Percentiles rank a stretch among this genome's conserved stretches.
Conservation (phyloP, 1,139 yeast genomes). For the Magnusiomyces sp. region DNA sequence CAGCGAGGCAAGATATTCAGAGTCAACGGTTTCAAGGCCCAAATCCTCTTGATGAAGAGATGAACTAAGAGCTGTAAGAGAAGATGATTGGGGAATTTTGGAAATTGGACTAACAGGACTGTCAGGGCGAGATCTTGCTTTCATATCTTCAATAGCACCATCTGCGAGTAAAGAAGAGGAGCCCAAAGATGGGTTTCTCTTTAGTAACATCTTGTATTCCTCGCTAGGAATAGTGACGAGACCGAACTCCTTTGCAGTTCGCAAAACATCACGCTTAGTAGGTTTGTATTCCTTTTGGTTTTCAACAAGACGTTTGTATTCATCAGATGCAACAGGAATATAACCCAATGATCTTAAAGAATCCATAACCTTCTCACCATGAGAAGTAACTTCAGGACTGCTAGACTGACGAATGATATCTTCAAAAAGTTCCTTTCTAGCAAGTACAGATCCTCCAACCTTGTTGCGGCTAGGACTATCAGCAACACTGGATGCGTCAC, state of each 20-base stretch:
- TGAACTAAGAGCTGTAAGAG: not conserved
- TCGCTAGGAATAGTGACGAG: slow-evolving; percentile 32
- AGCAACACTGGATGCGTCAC: slow-evolving; percentile 9
- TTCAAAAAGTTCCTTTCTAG: slow-evolving; percentile 32
- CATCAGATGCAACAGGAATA: slow-evolving; percentile 31
- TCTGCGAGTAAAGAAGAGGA: not conserved
- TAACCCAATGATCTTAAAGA: slow-evolving; percentile 31
- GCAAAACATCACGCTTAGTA: slow-evolving; percentile 31
- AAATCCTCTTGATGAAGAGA: slow-evolving; percentile 12
- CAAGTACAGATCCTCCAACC: slow-evolving; percentile 28
- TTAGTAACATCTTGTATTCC: slow-evolving; percentile 29
- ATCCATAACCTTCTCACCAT: slow-evolving; percentile 27
- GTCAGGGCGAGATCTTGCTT: slow-evolving; percentile 1
- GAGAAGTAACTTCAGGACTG: slow-evolving; percentile 17
- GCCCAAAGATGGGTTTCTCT: slow-evolving; percentile 11
- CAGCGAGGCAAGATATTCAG: slow-evolving; percentile 28
- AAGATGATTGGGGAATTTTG: slow-evolving; percentile 1
- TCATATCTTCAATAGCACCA: slow-evolving; percentile 14
- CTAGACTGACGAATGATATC: slow-evolving; percentile 22
- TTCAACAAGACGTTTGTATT: slow-evolving; percentile 31
- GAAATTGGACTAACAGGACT: not conserved
- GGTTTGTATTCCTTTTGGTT: slow-evolving; percentile 31
- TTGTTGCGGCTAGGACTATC: slow-evolving; percentile 12
- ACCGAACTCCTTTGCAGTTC: slow-evolving; percentile 35
- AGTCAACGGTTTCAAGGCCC: slow-evolving; percentile 31